These are phyloP conservation scores for Trebouxia sp. DNA, from an alignment of 139 green algal species.

Conservation along the genomic window DNA sequence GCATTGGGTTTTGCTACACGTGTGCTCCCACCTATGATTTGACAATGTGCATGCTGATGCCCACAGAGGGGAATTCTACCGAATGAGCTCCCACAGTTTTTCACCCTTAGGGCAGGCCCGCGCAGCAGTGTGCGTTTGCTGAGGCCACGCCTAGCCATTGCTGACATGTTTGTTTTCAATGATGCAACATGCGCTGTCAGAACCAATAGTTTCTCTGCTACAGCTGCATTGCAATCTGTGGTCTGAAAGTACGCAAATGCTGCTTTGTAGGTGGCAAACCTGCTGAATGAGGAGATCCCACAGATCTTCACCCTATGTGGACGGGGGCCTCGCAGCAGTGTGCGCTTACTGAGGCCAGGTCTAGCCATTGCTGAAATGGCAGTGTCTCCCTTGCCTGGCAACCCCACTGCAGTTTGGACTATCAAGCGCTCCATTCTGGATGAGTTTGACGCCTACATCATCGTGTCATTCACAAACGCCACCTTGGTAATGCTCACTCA, in stretches of 20 bases:
- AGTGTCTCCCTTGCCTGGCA: slow-evolving; percentile 83
- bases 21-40: too few relatives aligned
- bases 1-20: too few relatives aligned
- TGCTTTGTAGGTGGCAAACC: slow-evolving; percentile 72
- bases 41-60: too few relatives aligned
- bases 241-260: background rate
- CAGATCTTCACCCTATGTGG: slow-evolving; percentile 93
- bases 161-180: too few relatives aligned
- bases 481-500: slow-evolving; percentile 75
- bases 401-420: slow-evolving; percentile 91
- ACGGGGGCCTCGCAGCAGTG: slow-evolving; percentile 73
- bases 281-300: slow-evolving; percentile 75
- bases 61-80: too few relatives aligned
- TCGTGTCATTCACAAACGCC: slow-evolving; percentile 96
- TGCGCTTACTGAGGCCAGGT: slow-evolving; percentile 90
- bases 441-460: slow-evolving; percentile 93
- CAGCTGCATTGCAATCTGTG: too few relatives aligned
- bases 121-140: too few relatives aligned
- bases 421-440: slow-evolving; percentile 65
- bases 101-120: too few relatives aligned
- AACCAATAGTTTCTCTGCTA: too few relatives aligned
- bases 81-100: too few relatives aligned
- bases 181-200: too few relatives aligned
- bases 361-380: slow-evolving; percentile 93
- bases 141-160: too few relatives aligned